Conservation (phyloP, 371 early-diverging fungal species). For the Rhizopus stolonifer region DNA sequence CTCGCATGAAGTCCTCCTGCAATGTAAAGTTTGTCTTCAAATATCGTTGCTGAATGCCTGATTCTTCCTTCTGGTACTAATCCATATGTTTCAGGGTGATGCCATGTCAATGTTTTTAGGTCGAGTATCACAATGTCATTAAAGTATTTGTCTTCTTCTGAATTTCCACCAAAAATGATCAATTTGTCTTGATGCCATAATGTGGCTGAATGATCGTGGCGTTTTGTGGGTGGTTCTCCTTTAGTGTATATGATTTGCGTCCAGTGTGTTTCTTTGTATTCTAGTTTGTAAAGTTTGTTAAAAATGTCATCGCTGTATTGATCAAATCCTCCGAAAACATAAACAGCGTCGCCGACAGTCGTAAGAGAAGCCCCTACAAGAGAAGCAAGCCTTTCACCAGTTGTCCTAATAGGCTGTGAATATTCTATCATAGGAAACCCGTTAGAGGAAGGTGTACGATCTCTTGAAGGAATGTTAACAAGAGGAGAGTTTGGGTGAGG, state of each 20-base stretch:
- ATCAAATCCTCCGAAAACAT: constrained; percentile 72
- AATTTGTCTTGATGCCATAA: constrained; percentile 61
- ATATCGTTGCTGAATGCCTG: constrained; percentile 70
- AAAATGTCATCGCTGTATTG: constrained; percentile 70
- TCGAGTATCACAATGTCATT: constrained; percentile 66
- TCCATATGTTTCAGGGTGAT: constrained; percentile 57
- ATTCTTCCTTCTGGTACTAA: constrained; percentile 53
- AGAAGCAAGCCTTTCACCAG: constrained; percentile 55
- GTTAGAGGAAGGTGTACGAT: constrained; percentile 25
- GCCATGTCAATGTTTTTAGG: constrained; percentile 63
- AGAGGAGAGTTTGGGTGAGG: constrained; percentile 20
- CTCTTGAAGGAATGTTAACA: constrained; percentile 15
- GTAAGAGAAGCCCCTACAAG: constrained; percentile 67
- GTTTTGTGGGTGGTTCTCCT: constrained; percentile 60
- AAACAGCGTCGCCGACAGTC: constrained; percentile 44
- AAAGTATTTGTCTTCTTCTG: constrained; percentile 60
- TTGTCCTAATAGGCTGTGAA: constrained; percentile 36
- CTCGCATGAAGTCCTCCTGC: constrained; percentile 50
- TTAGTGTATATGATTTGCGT: constrained; percentile 59
- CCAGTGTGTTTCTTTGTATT: constrained; percentile 52
- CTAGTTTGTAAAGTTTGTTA: constrained; percentile 57
- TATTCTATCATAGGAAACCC: constrained; percentile 18
- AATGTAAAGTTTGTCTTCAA: constrained; percentile 64
- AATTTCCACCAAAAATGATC: constrained; percentile 71
- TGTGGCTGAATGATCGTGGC: constrained; percentile 68